Evolutionary conservation across 371 early-diverging fungal species (phyloP).

Genomic region (Cokeromyces recurvatus): DNA sequence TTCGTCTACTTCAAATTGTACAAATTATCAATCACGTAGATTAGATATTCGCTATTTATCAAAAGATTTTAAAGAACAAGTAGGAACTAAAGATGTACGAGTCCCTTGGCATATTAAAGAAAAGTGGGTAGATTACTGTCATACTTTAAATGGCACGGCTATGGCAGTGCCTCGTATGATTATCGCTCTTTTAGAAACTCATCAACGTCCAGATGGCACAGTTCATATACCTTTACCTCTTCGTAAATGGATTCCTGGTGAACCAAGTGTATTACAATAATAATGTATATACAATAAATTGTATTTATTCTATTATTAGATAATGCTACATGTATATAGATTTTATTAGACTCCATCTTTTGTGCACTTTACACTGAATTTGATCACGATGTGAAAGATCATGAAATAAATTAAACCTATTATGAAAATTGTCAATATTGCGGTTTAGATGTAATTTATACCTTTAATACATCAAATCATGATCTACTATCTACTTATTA

Average conservation of each 20-base stretch:
- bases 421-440: no score
- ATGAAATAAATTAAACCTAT: no score
- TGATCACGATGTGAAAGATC: no score
- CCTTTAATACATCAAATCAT: no score
- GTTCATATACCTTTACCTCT: slow-evolving; percentile 71
- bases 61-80: slow-evolving; percentile 19
- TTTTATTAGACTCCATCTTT: no score
- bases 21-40: slow-evolving; percentile 80
- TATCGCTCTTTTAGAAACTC: slow-evolving; percentile 83
- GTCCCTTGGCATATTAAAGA: slow-evolving; percentile 21
- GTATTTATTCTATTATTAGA: no score
- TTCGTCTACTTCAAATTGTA: slow-evolving; percentile 82
- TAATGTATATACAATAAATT: no score
- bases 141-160: slow-evolving; percentile 92
- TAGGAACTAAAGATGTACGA: slow-evolving; percentile 24
- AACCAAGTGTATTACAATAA: slow-evolving; percentile 24
- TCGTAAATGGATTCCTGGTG: slow-evolving; percentile 66
- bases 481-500: no score
- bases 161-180: slow-evolving; percentile 88
- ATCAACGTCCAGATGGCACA: slow-evolving; percentile 69
- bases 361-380: no score
- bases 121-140: slow-evolving; percentile 64
- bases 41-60: slow-evolving; percentile 62
- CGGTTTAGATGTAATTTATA: no score
- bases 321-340: no score